Percentiles rank a stretch among this genome's conserved stretches.
Conservation (phyloP, 2,329 filamentous ascomycete genomes). For the Aspergillus ustus region DNA sequence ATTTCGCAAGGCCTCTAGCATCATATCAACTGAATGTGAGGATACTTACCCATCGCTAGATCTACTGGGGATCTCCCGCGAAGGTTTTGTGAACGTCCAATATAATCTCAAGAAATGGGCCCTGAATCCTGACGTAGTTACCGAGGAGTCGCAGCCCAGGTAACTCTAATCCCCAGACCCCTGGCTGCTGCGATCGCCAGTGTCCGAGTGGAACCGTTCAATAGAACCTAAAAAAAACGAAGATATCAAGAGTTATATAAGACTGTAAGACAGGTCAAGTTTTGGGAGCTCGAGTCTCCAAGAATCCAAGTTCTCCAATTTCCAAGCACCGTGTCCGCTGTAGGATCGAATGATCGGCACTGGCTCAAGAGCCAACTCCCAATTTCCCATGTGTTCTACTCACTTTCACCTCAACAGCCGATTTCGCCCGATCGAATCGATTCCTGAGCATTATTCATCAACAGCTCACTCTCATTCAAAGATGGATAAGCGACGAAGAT, state of each 20-base stretch:
- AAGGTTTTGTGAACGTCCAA: slow-evolving; percentile 34
- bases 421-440: slow-evolving; percentile 2
- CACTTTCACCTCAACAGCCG: background rate
- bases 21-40: background rate
- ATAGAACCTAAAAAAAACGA: slow-evolving; percentile 11
- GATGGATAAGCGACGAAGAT: slow-evolving; percentile 5
- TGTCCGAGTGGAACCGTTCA: slow-evolving; percentile 10
- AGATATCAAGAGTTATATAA: slow-evolving; percentile 4
- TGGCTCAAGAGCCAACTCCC: background rate
- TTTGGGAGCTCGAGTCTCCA: background rate
- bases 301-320: background rate
- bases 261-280: background rate
- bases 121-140: slow-evolving; percentile 32
- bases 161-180: slow-evolving; percentile 26
- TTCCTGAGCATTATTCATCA: background rate
- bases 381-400: background rate
- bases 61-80: slow-evolving; percentile 44
- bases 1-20: background rate
- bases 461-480: slow-evolving; percentile 1
- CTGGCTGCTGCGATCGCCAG: slow-evolving; percentile 4
- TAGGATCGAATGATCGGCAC: background rate
- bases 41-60: slow-evolving; percentile 25
- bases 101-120: slow-evolving; percentile 31
- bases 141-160: slow-evolving; percentile 26
- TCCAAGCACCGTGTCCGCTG: background rate